These are phyloP conservation scores for Fomitopsis betulina DNA, from an alignment of 1,284 basidiomycete genomes.

Conservation along the genomic window DNA sequence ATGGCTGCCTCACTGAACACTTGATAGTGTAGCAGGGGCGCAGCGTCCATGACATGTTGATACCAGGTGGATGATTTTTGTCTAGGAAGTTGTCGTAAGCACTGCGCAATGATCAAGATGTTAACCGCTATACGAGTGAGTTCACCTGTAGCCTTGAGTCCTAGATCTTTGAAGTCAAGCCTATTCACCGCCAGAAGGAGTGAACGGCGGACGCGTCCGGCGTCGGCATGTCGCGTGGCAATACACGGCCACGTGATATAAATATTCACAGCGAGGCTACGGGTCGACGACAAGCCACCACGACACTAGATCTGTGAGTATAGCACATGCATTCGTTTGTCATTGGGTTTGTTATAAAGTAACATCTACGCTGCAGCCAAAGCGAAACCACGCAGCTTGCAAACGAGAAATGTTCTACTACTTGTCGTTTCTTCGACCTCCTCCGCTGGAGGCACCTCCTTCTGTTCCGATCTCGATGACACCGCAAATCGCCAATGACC, in stretches of 20 bases:
- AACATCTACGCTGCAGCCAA: too few species aligned
- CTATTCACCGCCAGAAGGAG: background rate
- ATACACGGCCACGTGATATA: background rate
- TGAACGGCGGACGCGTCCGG: background rate
- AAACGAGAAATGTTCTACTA: constrained; percentile 63
- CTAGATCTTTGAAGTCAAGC: too few species aligned
- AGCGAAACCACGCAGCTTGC: too few species aligned
- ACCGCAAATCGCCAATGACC: constrained; percentile 76
- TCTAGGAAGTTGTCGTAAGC: too few species aligned
- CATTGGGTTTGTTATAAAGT: too few species aligned
- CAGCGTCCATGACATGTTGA: constrained; percentile 22
- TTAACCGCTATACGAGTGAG: too few species aligned
- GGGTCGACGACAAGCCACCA: too few species aligned
- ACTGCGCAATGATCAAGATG: background rate
- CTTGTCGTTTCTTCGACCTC: constrained; percentile 73
- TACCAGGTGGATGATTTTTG: too few species aligned
- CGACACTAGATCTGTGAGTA: too few species aligned
- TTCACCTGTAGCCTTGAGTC: too few species aligned
- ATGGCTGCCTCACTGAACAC: constrained; percentile 1
- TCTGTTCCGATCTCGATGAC: constrained; percentile 48
- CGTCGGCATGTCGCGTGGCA: background rate
- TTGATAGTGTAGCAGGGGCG: constrained; percentile 12
- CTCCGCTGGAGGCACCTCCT: constrained; percentile 43
- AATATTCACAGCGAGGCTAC: background rate
- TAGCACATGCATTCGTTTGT: too few species aligned